phyloP scores from a whole-genome alignment of 225 moss, liverwort and hornwort species.

The Pseudisothecium myosuroides region DNA sequence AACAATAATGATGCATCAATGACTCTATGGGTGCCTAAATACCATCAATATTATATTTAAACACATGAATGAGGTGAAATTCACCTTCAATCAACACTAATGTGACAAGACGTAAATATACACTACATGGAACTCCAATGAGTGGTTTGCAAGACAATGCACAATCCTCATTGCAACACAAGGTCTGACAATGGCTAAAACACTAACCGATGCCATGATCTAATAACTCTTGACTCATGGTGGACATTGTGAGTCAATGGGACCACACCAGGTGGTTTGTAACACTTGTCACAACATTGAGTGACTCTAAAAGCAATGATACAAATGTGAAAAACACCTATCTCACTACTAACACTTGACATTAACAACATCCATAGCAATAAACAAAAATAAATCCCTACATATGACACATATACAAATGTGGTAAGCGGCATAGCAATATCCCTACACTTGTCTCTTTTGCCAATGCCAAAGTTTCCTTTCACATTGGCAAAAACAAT shows the following conservation, averaged over 20 bases:
- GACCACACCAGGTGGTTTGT: rapidly evolving
- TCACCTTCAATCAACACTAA: neutral
- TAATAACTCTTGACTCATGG: rapidly evolving
- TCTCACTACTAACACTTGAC: neutral
- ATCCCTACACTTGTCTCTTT: no score
- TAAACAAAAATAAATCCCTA: rapidly evolving
- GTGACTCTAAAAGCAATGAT: rapidly evolving
- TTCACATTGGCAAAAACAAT: no score
- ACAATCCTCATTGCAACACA: rapidly evolving
- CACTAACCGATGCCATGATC: no score
- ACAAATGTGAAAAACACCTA: neutral
- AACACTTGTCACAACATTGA: rapidly evolving
- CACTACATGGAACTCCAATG: rapidly evolving
- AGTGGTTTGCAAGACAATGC: neutral
- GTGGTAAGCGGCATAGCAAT: no score
- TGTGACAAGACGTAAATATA: neutral
- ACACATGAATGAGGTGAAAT: neutral
- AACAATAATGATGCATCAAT: neutral
- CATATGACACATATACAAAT: neutral
- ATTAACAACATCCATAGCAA: neutral
- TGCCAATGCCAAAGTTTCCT: no score
- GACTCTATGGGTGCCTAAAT: no score
- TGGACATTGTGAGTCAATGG: no score
- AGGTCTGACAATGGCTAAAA: neutral
- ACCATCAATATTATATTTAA: rapidly evolving